Evolutionary conservation across 2,329 filamentous ascomycete species (phyloP).

Genomic region (Nothomitra cinnamomea): DNA sequence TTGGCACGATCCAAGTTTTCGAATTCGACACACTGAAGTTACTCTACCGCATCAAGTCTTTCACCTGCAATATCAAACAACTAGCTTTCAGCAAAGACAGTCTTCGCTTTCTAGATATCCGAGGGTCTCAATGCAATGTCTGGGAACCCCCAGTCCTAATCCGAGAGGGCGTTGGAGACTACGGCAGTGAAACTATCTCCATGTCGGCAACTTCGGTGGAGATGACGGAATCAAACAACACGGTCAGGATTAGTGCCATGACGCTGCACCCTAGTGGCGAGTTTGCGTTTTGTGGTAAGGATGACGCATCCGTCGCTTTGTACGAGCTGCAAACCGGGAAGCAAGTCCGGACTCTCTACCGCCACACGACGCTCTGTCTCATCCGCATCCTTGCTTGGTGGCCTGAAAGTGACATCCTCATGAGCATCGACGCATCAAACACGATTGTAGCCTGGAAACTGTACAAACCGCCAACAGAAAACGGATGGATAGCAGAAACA

Average conservation of each 20-base stretch:
- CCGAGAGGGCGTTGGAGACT: slow-evolving; percentile 15
- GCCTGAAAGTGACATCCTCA: slow-evolving; percentile 12
- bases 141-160: slow-evolving; percentile 17
- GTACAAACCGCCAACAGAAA: slow-evolving; percentile 4
- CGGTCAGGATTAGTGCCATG: slow-evolving; percentile 18
- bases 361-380: slow-evolving; percentile 14
- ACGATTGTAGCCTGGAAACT: slow-evolving; percentile 12
- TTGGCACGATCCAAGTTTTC: slow-evolving; percentile 17
- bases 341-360: slow-evolving; percentile 15
- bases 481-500: slow-evolving; percentile 7
- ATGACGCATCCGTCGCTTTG: slow-evolving; percentile 20
- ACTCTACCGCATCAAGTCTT: slow-evolving; percentile 16
- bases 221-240: slow-evolving; percentile 12
- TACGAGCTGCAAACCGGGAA: slow-evolving; percentile 17
- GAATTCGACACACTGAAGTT: slow-evolving; percentile 17
- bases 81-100: slow-evolving; percentile 20
- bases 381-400: slow-evolving; percentile 18
- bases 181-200: slow-evolving; percentile 12
- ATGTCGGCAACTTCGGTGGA: slow-evolving; percentile 14
- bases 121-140: slow-evolving; percentile 21
- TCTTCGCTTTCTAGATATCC: slow-evolving; percentile 20
- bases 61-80: slow-evolving; percentile 16
- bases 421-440: slow-evolving; percentile 18
- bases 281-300: slow-evolving; percentile 21
- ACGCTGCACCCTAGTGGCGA: slow-evolving; percentile 13